These are phyloP conservation scores for Jimgerdemannia lactiflua DNA, from an alignment of 192 early-diverging fungal species.

Conservation along the genomic window DNA sequence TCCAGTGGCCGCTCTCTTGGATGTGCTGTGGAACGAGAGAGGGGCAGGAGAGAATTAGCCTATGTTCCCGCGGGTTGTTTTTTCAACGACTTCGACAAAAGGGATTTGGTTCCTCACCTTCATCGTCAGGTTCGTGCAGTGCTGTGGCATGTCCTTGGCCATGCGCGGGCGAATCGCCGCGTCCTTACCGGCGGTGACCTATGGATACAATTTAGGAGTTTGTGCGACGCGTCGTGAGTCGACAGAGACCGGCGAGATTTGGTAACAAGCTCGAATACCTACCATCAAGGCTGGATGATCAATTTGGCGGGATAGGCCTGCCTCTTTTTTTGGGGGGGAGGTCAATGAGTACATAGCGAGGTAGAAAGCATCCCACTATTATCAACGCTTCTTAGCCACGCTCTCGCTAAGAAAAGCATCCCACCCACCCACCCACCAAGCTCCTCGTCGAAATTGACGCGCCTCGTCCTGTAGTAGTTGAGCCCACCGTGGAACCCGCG, in stretches of 20 bases:
- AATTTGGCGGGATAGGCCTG: not conserved
- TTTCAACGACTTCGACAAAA: no score
- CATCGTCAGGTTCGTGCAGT: slow-evolving; percentile 22
- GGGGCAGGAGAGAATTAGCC: not conserved
- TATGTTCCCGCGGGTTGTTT: no score
- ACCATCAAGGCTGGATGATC: slow-evolving; percentile 17
- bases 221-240: not conserved
- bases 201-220: not conserved
- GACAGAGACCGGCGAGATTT: not conserved
- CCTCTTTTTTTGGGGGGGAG: not conserved
- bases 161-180: slow-evolving; percentile 29
- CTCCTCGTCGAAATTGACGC: slow-evolving; percentile 26
- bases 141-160: slow-evolving; percentile 22
- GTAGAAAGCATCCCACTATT: not conserved
- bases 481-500: slow-evolving; percentile 49
- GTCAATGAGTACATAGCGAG: not conserved
- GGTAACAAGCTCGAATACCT: not conserved
- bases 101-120: not conserved
- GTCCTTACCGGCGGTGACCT: slow-evolving; percentile 27
- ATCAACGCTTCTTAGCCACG: not conserved
- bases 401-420: not conserved
- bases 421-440: slow-evolving; percentile 10
- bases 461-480: slow-evolving; percentile 52
- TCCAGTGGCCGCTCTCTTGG: slow-evolving; percentile 30
- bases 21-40: not conserved